Evolutionary conservation across 257 asterid species (phyloP), one percentile per base, ranked within the genome.

Genomic region (Gentiana dahurica): DNA sequence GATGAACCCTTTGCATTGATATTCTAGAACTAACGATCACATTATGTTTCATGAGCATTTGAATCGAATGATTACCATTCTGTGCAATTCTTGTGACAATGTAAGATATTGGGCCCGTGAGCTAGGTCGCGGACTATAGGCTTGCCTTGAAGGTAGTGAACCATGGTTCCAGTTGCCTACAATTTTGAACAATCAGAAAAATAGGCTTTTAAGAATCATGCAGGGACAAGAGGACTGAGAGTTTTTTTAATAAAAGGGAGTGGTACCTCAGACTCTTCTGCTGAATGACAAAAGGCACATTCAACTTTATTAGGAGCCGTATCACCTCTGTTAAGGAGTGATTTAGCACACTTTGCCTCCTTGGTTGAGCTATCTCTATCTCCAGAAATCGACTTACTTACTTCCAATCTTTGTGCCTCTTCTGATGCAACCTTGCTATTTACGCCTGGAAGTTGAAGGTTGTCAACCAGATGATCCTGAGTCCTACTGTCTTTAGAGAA

Each of bases 221-320:
- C 36, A 33, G 34, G 9, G 47, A 53, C 5, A 1, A 41, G 8
- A 36, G 50, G 24, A 54, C 9, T 1, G 34, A n/a, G 34, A 47
- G 39, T 11, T 49, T 24, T 34, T 2, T n/a, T 32, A 59, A 52
- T 55, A 24, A 13, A 53, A 53, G n/a, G 45, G 65, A 11, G 15
- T 47, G 47, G 47, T 76, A 91, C 98, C 95, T 85, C 90, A 0
- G 90, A 75, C 51, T 74, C 94, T 61, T 82, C 83, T 33, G 84
- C 64, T 49, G 86, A 81, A 62, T 69, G 88, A 65, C 98, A 87
- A 68, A 91, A 91, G 57, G 86, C 83, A 65, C 98, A 91, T 33
- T n/a, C 54, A 55, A 67, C 43, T 48, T 58, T 60, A 35, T 54
- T 62, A 24, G 72, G 50, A 57, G 62, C 50, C 35, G 73, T 66